phyloP scores from a whole-genome alignment of 1,284 basidiomycete genomes.

The Phenoliferia sp. region DNA sequence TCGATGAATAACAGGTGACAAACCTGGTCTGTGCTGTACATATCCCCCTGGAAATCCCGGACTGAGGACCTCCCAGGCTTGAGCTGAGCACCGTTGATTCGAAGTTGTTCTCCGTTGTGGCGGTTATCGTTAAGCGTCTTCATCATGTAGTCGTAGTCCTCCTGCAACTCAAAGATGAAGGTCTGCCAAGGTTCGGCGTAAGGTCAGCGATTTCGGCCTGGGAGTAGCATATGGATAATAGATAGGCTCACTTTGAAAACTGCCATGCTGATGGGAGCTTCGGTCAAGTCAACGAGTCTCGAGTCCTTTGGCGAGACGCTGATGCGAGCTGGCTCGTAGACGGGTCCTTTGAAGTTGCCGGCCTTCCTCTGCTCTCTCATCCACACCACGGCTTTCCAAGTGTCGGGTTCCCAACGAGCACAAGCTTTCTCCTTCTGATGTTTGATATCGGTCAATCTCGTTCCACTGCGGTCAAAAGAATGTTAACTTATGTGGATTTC shows the following conservation, averaged over 20 bases:
- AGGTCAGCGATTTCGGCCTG: neutral
- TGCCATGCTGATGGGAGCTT: conserved; percentile 60
- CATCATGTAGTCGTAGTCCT: conserved; percentile 61
- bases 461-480: neutral
- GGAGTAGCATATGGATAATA: too few relatives aligned
- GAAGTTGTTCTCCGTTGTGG: conserved; percentile 53
- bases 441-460: neutral
- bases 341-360: conserved; percentile 64
- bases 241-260: conserved; percentile 56
- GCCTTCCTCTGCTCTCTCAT: conserved; percentile 57
- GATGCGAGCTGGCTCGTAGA: conserved; percentile 80
- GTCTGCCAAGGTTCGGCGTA: conserved; percentile 50
- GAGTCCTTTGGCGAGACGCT: conserved; percentile 55
- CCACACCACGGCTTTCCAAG: conserved; percentile 60
- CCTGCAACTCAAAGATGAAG: conserved; percentile 77
- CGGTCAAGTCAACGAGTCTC: conserved; percentile 40
- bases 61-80: neutral
- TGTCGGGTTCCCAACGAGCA: conserved; percentile 5
- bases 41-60: neutral
- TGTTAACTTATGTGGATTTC: neutral
- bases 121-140: conserved; percentile 63
- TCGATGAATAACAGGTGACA: neutral
- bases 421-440: neutral
- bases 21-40: neutral
- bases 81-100: conserved; percentile 41